Conservation (phyloP, 768 basidiomycete species). For the Ramaria rubella region DNA sequence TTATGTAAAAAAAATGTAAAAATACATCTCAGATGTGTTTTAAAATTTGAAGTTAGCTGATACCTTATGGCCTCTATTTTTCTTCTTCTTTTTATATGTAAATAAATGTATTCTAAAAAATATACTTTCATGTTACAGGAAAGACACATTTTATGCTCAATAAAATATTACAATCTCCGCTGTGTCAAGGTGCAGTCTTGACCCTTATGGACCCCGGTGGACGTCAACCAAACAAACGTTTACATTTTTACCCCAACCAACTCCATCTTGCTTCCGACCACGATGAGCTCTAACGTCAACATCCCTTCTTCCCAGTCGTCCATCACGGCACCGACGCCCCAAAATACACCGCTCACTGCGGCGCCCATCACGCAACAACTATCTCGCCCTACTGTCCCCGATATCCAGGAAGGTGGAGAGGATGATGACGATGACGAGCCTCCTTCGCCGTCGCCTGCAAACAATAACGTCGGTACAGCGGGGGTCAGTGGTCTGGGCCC, state of each 20-base stretch:
- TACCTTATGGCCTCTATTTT: no score
- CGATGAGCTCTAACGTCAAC: slow-evolving; percentile 11
- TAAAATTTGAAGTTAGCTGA: no score
- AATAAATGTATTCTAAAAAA: no score
- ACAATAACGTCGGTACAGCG: slow-evolving; percentile 32
- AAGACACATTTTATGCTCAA: no score
- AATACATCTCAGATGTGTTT: no score
- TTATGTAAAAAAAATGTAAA: no score
- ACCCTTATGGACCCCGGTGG: neutral
- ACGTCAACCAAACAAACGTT: neutral
- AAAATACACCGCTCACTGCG: slow-evolving; percentile 83
- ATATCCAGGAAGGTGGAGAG: slow-evolving; percentile 79
- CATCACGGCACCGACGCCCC: slow-evolving; percentile 85
- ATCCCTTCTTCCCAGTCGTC: slow-evolving; percentile 29
- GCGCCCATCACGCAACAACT: slow-evolving; percentile 75
- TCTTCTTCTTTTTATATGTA: no score
- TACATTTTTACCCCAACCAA: neutral
- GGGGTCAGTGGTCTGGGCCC: slow-evolving; percentile 24
- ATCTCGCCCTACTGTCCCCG: slow-evolving; percentile 83
- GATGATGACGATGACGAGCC: slow-evolving; percentile 52
- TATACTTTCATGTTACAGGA: no score
- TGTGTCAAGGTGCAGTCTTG: no score
- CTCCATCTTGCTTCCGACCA: neutral
- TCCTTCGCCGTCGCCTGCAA: slow-evolving; percentile 1
- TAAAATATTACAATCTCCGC: no score